Percentiles rank a stretch among this genome's conserved stretches.
Evolutionary conservation across 805 yeast genomes (phyloP).

Genomic region (Spathaspora sp.): DNA sequence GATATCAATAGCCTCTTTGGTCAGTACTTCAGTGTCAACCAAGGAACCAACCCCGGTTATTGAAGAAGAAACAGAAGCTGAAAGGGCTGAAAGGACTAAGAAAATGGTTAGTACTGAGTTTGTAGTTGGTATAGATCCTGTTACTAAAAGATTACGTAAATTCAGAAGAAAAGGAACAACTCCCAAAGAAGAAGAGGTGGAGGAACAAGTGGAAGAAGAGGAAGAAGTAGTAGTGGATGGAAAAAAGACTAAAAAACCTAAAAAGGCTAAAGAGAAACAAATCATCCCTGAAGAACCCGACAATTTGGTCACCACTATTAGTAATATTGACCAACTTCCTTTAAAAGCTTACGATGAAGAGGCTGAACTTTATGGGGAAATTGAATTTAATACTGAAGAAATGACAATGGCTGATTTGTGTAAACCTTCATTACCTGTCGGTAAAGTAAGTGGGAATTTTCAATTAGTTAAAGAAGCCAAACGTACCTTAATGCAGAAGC

Average conservation of each 20-base stretch:
- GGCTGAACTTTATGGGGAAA: constrained; percentile 35
- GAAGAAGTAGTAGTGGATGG: constrained; percentile 6
- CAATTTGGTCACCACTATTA: constrained; percentile 25
- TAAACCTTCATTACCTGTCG: constrained; percentile 63
- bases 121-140: constrained; percentile 32
- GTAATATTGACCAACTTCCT: constrained; percentile 30
- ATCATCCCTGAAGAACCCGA: constrained; percentile 10
- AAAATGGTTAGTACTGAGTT: constrained; percentile 12
- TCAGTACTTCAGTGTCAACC: not conserved
- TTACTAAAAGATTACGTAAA: constrained; percentile 23
- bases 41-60: constrained; percentile 7
- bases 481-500: constrained; percentile 18
- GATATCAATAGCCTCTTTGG: not conserved
- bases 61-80: constrained; percentile 3
- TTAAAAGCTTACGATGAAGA: constrained; percentile 35
- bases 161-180: constrained; percentile 15
- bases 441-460: constrained; percentile 57
- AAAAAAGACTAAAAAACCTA: constrained; percentile 8
- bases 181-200: constrained; percentile 9
- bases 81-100: not conserved
- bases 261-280: constrained; percentile 1
- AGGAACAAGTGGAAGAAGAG: constrained; percentile 9
- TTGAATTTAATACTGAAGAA: constrained; percentile 47
- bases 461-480: constrained; percentile 53
- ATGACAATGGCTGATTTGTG: constrained; percentile 72